Evolutionary conservation across 1,139 yeast genomes (phyloP).

Genomic region (Pichia sp.): DNA sequence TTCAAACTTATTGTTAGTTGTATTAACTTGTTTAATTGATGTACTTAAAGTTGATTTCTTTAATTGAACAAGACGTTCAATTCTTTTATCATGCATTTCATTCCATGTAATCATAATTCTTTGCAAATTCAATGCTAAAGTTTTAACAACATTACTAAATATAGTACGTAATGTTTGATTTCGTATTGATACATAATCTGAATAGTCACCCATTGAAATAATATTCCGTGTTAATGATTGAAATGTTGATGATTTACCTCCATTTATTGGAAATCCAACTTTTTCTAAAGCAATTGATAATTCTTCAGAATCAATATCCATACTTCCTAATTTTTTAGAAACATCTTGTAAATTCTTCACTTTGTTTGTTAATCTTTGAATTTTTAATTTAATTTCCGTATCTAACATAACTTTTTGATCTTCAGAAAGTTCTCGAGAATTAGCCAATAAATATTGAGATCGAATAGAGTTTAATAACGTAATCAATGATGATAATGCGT

Average conservation of each 20-base stretch:
- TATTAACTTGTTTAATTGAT: neutral
- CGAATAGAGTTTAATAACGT: slow-evolving; percentile 23
- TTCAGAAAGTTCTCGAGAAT: slow-evolving; percentile 24
- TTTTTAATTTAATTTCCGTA: slow-evolving; percentile 22
- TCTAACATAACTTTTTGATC: slow-evolving; percentile 23
- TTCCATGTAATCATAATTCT: slow-evolving; percentile 22
- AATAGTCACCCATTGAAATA: slow-evolving; percentile 28
- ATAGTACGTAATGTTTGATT: slow-evolving; percentile 22
- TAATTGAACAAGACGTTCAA: slow-evolving; percentile 25
- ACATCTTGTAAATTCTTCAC: slow-evolving; percentile 19
- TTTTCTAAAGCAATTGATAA: slow-evolving; percentile 1
- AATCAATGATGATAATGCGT: slow-evolving; percentile 11
- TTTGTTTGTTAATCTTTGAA: slow-evolving; percentile 19
- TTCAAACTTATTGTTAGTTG: neutral
- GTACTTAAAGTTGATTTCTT: slow-evolving; percentile 26
- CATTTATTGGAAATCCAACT: slow-evolving; percentile 6
- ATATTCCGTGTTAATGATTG: slow-evolving; percentile 23
- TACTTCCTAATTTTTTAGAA: neutral
- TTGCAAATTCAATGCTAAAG: slow-evolving; percentile 24
- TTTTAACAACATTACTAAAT: slow-evolving; percentile 23
- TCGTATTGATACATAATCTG: slow-evolving; percentile 18
- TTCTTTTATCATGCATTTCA: slow-evolving; percentile 24
- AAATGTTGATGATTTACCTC: slow-evolving; percentile 3
- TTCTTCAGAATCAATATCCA: slow-evolving; percentile 7
- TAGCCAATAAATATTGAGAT: slow-evolving; percentile 26